These are phyloP conservation scores for Skeletonema grethae DNA, from an alignment of 108 stramenopile species.

Conservation along the genomic window DNA sequence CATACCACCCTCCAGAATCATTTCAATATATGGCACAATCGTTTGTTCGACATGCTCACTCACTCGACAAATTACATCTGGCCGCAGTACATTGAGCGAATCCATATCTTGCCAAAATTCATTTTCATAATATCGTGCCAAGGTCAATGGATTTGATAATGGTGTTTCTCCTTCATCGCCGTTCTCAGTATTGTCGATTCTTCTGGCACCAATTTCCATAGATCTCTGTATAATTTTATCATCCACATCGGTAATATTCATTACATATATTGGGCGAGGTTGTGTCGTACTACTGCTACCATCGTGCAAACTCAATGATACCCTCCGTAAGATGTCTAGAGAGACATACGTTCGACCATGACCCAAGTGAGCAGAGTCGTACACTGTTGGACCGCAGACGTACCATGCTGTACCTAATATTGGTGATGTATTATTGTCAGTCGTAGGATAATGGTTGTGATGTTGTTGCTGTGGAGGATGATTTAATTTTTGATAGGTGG, in stretches of 20 bases:
- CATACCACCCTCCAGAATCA: constrained; percentile 73
- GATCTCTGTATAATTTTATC: constrained; percentile 93
- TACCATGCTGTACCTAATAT: constrained; percentile 84
- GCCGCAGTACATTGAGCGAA: constrained; percentile 66
- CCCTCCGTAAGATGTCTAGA: constrained; percentile 93
- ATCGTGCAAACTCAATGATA: constrained; percentile 61
- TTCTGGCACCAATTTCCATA: constrained; percentile 2
- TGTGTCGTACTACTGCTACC: constrained; percentile 11
- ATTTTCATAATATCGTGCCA: constrained; percentile 65
- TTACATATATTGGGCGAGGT: constrained; percentile 68
- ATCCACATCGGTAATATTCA: constrained; percentile 98
- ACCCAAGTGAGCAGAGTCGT: constrained; percentile 95
- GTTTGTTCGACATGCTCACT: constrained; percentile 87
- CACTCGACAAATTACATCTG: constrained; percentile 91
- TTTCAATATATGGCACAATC: constrained; percentile 88
- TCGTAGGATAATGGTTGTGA: not conserved
- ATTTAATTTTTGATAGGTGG: constrained; percentile 5
- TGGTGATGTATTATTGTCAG: constrained; percentile 3
- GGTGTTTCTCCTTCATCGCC: constrained; percentile 40
- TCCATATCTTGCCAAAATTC: constrained; percentile 85
- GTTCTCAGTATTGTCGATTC: constrained; percentile 47
- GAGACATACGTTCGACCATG: constrained; percentile 96
- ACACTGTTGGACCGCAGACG: constrained; percentile 98
- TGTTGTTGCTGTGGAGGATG: not conserved
- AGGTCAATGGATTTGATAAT: constrained; percentile 58